Percentiles rank a stretch among this genome's conserved stretches.
These are phyloP conservation scores for Penicillium sp. DNA, from an alignment of 2,329 filamentous ascomycete genomes.

Conservation along the genomic window DNA sequence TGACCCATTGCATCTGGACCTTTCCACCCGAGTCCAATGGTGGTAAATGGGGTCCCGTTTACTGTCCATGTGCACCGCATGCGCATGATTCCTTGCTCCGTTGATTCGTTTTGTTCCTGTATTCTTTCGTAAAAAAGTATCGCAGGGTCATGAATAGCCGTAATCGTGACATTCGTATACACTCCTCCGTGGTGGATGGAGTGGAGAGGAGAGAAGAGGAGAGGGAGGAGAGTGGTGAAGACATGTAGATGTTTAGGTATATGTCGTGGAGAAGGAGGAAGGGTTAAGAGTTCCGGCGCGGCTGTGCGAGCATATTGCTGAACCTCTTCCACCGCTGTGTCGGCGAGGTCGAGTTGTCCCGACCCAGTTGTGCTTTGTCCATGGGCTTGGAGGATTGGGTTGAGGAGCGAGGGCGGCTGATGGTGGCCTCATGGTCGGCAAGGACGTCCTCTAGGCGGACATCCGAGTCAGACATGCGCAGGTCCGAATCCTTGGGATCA, in stretches of 20 bases:
- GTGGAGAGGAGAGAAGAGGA: background rate
- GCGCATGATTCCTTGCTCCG: slow-evolving; percentile 4
- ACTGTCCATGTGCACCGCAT: background rate
- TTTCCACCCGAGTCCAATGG: slow-evolving; percentile 1
- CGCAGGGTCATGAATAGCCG: slow-evolving; percentile 2
- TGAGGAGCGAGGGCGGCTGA: slow-evolving; percentile 40
- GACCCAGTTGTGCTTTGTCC: slow-evolving; percentile 31
- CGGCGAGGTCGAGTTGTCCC: slow-evolving; percentile 28
- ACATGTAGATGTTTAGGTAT: background rate
- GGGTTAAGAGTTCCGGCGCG: slow-evolving; percentile 29
- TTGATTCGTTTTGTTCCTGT: slow-evolving; percentile 3
- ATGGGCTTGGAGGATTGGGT: slow-evolving; percentile 40
- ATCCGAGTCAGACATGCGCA: slow-evolving; percentile 43
- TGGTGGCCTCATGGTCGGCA: slow-evolving; percentile 43
- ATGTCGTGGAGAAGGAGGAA: background rate
- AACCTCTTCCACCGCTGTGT: slow-evolving; percentile 39
- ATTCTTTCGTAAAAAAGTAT: slow-evolving; percentile 1
- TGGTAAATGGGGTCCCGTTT: background rate
- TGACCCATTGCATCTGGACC: background rate
- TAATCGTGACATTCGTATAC: slow-evolving; percentile 14
- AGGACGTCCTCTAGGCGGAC: slow-evolving; percentile 51
- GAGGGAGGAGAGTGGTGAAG: background rate
- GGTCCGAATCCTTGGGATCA: slow-evolving; percentile 39
- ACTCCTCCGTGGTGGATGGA: background rate
- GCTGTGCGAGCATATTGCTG: slow-evolving; percentile 37